phyloP scores from a whole-genome alignment of 352 stramenopile species.

The Globisporangium cederbergense region DNA sequence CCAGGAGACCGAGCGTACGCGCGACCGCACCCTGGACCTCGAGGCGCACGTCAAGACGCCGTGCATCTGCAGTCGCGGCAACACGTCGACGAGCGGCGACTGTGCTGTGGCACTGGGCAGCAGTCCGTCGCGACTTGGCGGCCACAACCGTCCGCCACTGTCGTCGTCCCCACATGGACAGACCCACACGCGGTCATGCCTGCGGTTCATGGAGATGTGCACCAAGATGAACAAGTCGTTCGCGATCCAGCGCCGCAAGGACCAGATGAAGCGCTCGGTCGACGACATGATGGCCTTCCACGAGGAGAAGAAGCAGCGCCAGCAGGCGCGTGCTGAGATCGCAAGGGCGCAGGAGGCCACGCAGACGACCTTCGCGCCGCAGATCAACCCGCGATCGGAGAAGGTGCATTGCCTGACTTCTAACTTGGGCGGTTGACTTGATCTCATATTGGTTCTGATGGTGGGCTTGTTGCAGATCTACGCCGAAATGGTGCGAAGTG shows the following conservation, averaged over 20 bases:
- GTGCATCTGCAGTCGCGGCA: conserved; percentile 40
- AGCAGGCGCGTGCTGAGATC: conserved; percentile 29
- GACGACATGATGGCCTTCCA: conserved; percentile 55
- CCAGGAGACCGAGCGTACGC: conserved; percentile 19
- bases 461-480: conserved; percentile 35
- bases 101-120: background rate
- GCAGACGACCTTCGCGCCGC: conserved; percentile 44
- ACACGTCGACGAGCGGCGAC: conserved; percentile 9
- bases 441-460: background rate
- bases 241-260: conserved; percentile 40
- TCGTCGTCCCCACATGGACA: background rate
- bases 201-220: conserved; percentile 55
- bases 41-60: conserved; percentile 37
- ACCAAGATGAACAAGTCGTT: conserved; percentile 45
- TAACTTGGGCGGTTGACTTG: no score
- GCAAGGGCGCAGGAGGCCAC: conserved; percentile 27
- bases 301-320: conserved; percentile 37
- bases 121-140: conserved; percentile 9
- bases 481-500: conserved; percentile 37
- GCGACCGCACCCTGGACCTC: conserved; percentile 25
- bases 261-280: conserved; percentile 42
- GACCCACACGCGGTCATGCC: conserved; percentile 36
- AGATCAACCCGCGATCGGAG: conserved; percentile 42
- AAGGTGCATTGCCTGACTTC: conserved; percentile 21
- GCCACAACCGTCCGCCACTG: background rate